These are phyloP conservation scores for Cladosporium sp. DNA, from an alignment of 2,329 filamentous ascomycete species.

Conservation along the genomic window DNA sequence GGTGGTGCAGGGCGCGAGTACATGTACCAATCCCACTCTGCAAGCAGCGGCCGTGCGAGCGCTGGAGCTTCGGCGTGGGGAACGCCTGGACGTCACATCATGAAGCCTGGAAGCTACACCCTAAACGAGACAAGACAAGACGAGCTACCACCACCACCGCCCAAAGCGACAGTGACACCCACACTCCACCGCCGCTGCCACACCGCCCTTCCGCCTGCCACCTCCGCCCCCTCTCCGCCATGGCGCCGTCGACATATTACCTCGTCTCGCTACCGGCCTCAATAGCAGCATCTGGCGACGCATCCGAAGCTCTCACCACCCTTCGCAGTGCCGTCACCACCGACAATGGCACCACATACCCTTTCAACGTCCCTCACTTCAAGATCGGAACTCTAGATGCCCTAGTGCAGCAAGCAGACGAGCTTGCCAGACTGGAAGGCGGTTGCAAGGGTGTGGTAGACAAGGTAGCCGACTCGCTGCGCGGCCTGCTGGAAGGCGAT, in stretches of 20 bases:
- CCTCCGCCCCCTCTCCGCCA: constrained; percentile 23
- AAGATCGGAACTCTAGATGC: constrained; percentile 97
- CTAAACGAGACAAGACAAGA: constrained; percentile 1
- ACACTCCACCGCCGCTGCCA: neutral
- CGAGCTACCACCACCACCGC: constrained; percentile 22
- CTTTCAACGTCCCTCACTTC: constrained; percentile 87
- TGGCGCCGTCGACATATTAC: constrained; percentile 66
- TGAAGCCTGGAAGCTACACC: constrained; percentile 6
- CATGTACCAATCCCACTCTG: constrained; percentile 11
- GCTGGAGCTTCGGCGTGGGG: neutral
- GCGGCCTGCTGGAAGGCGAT: constrained; percentile 78
- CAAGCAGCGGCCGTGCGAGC: constrained; percentile 5
- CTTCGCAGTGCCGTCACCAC: constrained; percentile 70
- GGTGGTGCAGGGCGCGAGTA: constrained; percentile 19
- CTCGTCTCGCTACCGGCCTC: constrained; percentile 88
- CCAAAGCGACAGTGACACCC: neutral
- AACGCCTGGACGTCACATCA: constrained; percentile 10
- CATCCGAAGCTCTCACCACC: constrained; percentile 77
- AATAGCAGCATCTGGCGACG: constrained; percentile 77
- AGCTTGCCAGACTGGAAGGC: constrained; percentile 82
- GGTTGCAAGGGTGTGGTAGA: constrained; percentile 78
- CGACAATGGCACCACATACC: constrained; percentile 73
- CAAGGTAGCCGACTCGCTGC: constrained; percentile 86
- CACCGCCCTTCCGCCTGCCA: constrained; percentile 8
- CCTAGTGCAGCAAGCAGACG: constrained; percentile 93